Base-by-base conservation (phyloP, 2,329 filamentous ascomycete genomes). In the Pestalotiopsis sp. region DNA sequence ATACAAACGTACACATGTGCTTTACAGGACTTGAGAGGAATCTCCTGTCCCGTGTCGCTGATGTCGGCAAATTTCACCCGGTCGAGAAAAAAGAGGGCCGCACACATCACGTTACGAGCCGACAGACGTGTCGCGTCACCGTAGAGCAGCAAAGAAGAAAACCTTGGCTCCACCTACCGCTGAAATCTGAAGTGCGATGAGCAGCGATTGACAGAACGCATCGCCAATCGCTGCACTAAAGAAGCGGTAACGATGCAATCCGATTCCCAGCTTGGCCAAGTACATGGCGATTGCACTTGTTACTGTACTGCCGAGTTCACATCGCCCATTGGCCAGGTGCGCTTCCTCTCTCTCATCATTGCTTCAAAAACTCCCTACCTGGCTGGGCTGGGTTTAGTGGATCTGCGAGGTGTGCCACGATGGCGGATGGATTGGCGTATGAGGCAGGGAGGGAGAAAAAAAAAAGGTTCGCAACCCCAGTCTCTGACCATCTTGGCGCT, bases 191-290 rank as follows among this genome's bases (percentile, higher is more conserved):
- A 45, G 23, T 65, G 45, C 63, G 41, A 65, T 65, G 25, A 38
- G 52, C 41, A 57, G 41, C 52, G 63, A 65, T 65, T 65, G 63
- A 56, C 63, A 57, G 25, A 45, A 65, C 36, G 41, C 25, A 38
- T 38, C 25, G 63, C 63, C 63, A 56, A 65, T 56, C 49, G 63
- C 45, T 38, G 59, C 36, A n/a, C 14, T n/a, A 52, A 52, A 52
- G 17, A n/a, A 52, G 45, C 17, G 45, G 45, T 52, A 52, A 52
- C 45, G 45, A 52, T 52, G 45, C 20, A 52, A 52, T 52, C 20
- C 20, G 13, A n/a, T 52, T 52, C 45, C 45, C 45, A 52, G 45
- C 17, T n/a, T 52, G 45, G 45, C 45, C 45, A 52, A n/a, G 45
- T 52, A n/a, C 20, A 52, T n/a, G 45, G 45, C 45, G 45, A 52